A percentile compares a stretch with the other conserved stretches of the same genome.
Conservation (phyloP, 1,284 basidiomycete species). For the Ceratobasidium sp. region DNA sequence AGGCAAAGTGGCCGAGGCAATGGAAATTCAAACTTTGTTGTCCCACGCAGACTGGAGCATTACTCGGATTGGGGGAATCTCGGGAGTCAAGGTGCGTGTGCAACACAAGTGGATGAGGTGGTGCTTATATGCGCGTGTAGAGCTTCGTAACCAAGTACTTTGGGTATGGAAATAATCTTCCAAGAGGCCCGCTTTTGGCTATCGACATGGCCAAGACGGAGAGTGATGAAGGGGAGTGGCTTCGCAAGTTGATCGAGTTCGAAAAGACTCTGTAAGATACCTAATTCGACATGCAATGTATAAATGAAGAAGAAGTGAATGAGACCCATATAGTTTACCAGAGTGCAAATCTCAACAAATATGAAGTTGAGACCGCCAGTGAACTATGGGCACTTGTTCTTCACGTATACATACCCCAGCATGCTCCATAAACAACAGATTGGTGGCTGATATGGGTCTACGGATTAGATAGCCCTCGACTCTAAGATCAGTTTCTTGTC, state of each 20-base stretch:
- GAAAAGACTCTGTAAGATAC: slow-evolving; percentile 61
- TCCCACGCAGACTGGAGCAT: slow-evolving; percentile 77
- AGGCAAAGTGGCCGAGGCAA: slow-evolving; percentile 68
- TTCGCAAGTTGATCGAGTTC: slow-evolving; percentile 65
- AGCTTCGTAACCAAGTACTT: slow-evolving; percentile 69
- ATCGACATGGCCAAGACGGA: slow-evolving; percentile 51
- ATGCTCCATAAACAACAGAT: too few relatives aligned
- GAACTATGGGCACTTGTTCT: too few relatives aligned
- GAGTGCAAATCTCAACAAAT: too few relatives aligned
- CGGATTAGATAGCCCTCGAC: too few relatives aligned
- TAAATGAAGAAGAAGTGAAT: too few relatives aligned
- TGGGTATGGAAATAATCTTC: slow-evolving; percentile 65
- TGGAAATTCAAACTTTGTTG: slow-evolving; percentile 70
- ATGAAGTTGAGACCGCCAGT: too few relatives aligned
- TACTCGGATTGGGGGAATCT: slow-evolving; percentile 72
- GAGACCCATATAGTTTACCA: too few relatives aligned
- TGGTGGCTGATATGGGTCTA: too few relatives aligned
- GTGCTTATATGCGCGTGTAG: not conserved
- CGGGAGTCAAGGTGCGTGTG: slow-evolving; percentile 63
- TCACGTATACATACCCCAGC: too few relatives aligned
- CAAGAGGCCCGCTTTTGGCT: slow-evolving; percentile 66
- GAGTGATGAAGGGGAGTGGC: slow-evolving; percentile 52
- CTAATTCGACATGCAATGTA: too few relatives aligned
- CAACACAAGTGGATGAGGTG: not conserved
- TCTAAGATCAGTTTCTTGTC: too few relatives aligned